Base-by-base conservation (phyloP, 169 alveolate genomes). In the Perkinsus chesapeaki region DNA sequence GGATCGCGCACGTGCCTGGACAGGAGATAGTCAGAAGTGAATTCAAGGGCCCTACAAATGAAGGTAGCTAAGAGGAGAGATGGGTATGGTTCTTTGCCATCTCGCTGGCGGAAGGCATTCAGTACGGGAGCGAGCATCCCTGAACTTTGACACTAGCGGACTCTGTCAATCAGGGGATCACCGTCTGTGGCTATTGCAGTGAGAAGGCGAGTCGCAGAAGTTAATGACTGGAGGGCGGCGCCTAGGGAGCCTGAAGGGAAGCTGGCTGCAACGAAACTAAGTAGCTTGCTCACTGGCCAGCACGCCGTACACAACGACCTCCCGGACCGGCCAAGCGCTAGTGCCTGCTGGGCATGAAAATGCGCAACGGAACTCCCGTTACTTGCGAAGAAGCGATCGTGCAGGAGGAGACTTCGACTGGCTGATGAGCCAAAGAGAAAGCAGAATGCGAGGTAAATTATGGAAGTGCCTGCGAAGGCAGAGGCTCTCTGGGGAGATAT, bases 121-220 rank as follows among this genome's bases (percentile, higher is more conserved):
- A 60, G 31, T 3, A 60, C 12, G 3, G 82, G 82, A 0, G 82
- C 82, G 3, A 60, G 82, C 82, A 60, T 60, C 12, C 82, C 82
- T 60, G 31, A 12, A 60, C 7, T 60, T 23, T 20, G 3, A 60
- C 82, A 7, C 12, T 1, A 23, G 36, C 31, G 23, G 82, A 0
- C 3, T 20, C 27, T 60, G 3, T 34, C 31, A 43, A 43, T 23
- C 12, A 60, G 31, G 3, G 48, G 91, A 27, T 60, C 82, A 60
- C 96, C 97, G 92, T 96, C 98, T 36, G 94, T 94, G 10, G 96
- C 98, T 20, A 96, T 96, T 43, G 98, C 96, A 5, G 93, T 92
- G 39, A 96, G 94, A n/a, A 96, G 93, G 43, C 93, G 60, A 48
- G 96, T 94, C 38, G 96, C 96, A 39, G 96, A 95, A 39, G 95